phyloP scores from a whole-genome alignment of 2,329 filamentous ascomycete species.

The Trichoderma afroharzianum region DNA sequence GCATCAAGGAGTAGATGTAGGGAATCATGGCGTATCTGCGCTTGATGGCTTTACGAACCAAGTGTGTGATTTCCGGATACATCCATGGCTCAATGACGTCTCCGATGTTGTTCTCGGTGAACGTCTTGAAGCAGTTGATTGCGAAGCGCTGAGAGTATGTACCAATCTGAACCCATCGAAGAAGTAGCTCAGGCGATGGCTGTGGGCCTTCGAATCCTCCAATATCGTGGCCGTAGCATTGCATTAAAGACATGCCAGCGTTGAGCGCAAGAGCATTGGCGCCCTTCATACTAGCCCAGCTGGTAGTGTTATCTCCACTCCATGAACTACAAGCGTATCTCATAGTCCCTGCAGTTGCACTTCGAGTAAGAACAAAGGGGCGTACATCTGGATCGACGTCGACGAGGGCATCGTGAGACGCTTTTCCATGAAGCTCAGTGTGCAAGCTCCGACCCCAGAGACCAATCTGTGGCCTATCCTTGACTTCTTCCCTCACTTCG shows the following conservation, averaged over 20 bases:
- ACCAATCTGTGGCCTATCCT: slow-evolving; percentile 50
- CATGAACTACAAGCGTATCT: slow-evolving; percentile 68
- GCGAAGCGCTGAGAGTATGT: slow-evolving; percentile 68
- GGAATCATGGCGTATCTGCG: slow-evolving; percentile 69
- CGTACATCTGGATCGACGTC: slow-evolving; percentile 55
- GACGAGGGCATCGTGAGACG: slow-evolving; percentile 64
- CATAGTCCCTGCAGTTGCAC: slow-evolving; percentile 67
- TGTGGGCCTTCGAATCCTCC: slow-evolving; percentile 73
- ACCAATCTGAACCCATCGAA: slow-evolving; percentile 71
- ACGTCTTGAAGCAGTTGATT: slow-evolving; percentile 77
- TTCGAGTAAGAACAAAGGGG: slow-evolving; percentile 67
- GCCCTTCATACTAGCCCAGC: slow-evolving; percentile 70
- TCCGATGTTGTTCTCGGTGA: slow-evolving; percentile 61
- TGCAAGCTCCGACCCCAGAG: slow-evolving; percentile 68
- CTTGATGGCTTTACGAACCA: slow-evolving; percentile 63
- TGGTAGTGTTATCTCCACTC: slow-evolving; percentile 72
- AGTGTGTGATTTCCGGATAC: slow-evolving; percentile 63
- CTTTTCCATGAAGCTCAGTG: slow-evolving; percentile 68
- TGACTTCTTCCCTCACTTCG: slow-evolving; percentile 33
- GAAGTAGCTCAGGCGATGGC: slow-evolving; percentile 64
- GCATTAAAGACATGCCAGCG: slow-evolving; percentile 64
- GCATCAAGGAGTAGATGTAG: slow-evolving; percentile 63
- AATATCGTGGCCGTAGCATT: slow-evolving; percentile 71
- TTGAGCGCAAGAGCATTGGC: slow-evolving; percentile 66
- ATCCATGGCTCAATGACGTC: slow-evolving; percentile 78